Evolutionary conservation across 2,329 filamentous ascomycete genomes (phyloP).

Genomic region (Coniochaeta prunicola): DNA sequence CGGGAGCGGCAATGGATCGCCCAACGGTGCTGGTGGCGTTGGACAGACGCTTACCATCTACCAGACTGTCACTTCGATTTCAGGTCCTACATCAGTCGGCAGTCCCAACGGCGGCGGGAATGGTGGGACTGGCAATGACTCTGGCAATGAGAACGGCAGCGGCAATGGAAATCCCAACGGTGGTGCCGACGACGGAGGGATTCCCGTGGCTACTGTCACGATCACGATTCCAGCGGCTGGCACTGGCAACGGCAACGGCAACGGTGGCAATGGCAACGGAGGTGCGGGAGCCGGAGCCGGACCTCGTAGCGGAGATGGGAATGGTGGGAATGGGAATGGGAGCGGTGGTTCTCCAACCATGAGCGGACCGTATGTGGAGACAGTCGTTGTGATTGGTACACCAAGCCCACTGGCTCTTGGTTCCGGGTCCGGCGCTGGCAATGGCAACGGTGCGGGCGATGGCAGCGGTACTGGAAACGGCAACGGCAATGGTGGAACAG

Average conservation of each 20-base stretch:
- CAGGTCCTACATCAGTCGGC: not conserved
- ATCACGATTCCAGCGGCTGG: not conserved
- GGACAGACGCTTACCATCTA: not conserved
- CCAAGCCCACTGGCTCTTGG: constrained; percentile 2
- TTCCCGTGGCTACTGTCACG: not conserved
- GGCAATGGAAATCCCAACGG: not conserved
- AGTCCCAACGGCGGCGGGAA: not conserved
- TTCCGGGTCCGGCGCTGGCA: constrained; percentile 3
- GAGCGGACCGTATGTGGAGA: constrained; percentile 3
- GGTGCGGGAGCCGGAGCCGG: not conserved
- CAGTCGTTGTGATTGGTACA: constrained; percentile 4
- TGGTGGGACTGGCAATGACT: not conserved
- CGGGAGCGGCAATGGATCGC: constrained; percentile 1
- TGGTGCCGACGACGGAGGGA: not conserved
- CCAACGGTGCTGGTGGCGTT: not conserved
- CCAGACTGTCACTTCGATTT: not conserved
- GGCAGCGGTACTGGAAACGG: constrained; percentile 3
- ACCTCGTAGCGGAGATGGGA: not conserved
- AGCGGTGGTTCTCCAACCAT: not conserved
- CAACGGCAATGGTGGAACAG: constrained; percentile 4
- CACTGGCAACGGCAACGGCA: not conserved
- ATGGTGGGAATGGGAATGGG: not conserved
- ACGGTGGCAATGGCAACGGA: not conserved
- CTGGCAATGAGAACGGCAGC: not conserved
- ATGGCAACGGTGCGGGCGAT: constrained; percentile 6